Percentiles rank a stretch among this genome's conserved stretches.
These are phyloP conservation scores for Pyracantha coccinea DNA, from an alignment of 331 rosid species.

Conservation along the genomic window DNA sequence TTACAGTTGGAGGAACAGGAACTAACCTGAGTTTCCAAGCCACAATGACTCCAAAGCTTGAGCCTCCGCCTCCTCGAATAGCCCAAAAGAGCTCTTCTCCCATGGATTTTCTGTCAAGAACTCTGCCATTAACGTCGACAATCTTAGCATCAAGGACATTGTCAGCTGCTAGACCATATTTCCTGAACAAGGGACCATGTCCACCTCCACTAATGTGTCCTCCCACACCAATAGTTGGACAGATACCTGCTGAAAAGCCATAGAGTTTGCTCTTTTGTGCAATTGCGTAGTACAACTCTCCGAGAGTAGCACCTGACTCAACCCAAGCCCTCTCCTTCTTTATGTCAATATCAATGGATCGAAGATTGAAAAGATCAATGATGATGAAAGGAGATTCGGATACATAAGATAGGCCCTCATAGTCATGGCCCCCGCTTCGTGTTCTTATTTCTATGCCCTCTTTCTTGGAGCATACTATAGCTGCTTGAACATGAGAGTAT, in stretches of 20 bases:
- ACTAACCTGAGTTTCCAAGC: slow-evolving; percentile 26
- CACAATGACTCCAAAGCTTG: slow-evolving; percentile 27
- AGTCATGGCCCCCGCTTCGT: slow-evolving; percentile 23
- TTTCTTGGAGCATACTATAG: not conserved
- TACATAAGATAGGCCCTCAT: slow-evolving; percentile 15
- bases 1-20: slow-evolving; percentile 20
- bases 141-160: slow-evolving; percentile 18
- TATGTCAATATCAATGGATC: slow-evolving; percentile 8
- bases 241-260: slow-evolving; percentile 33
- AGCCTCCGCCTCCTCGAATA: slow-evolving; percentile 30
- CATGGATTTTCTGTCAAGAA: slow-evolving; percentile 21
- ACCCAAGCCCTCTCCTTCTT: slow-evolving; percentile 8
- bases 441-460: not conserved
- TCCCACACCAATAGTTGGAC: slow-evolving; percentile 27
- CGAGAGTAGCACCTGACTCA: slow-evolving; percentile 25
- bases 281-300: slow-evolving; percentile 26
- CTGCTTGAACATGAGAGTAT: not conserved
- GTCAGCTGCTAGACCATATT: slow-evolving; percentile 27
- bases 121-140: slow-evolving; percentile 12
- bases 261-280: slow-evolving; percentile 14
- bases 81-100: slow-evolving; percentile 39
- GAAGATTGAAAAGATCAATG: slow-evolving; percentile 20
- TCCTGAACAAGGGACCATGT: slow-evolving; percentile 9
- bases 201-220: slow-evolving; percentile 28
- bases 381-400: slow-evolving; percentile 16